phyloP scores from a whole-genome alignment of 805 yeast genomes.

The Metschnikowia proteae region DNA sequence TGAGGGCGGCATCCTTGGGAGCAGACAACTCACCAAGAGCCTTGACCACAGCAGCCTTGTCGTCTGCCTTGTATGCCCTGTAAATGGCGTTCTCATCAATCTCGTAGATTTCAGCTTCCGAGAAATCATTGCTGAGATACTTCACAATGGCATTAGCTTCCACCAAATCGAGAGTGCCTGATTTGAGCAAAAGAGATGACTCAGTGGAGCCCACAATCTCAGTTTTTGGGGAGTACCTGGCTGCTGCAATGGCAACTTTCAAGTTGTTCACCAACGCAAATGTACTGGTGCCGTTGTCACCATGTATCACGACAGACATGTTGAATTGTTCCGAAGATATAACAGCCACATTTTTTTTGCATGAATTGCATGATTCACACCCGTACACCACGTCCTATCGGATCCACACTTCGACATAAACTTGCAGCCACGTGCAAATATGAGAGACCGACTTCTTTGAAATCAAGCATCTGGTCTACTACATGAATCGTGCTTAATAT shows the following conservation, averaged over 20 bases:
- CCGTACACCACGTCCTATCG: conserved; percentile 6
- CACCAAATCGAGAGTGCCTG: conserved; percentile 43
- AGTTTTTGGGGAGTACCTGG: conserved; percentile 13
- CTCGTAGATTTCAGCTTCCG: conserved; percentile 27
- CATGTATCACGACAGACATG: conserved; percentile 16
- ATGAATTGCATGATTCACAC: neutral
- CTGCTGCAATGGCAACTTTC: conserved; percentile 24
- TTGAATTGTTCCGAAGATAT: neutral
- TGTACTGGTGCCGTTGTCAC: conserved; percentile 17
- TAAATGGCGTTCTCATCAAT: conserved; percentile 46
- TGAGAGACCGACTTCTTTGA: neutral
- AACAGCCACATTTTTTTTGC: neutral
- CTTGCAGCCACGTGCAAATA: no score
- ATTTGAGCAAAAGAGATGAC: conserved; percentile 28
- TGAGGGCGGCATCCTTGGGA: conserved; percentile 26
- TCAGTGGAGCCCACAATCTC: conserved; percentile 23
- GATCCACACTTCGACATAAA: neutral
- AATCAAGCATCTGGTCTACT: neutral
- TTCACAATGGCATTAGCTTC: conserved; percentile 71
- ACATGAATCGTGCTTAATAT: no score
- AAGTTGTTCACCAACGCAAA: conserved; percentile 24
- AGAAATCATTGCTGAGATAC: conserved; percentile 52
- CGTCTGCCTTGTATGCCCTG: conserved; percentile 34
- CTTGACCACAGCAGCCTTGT: conserved; percentile 21
- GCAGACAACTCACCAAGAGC: conserved; percentile 11